Evolutionary conservation across 208 protist genomes (phyloP).

Genomic region (Crithidia expoeki): DNA sequence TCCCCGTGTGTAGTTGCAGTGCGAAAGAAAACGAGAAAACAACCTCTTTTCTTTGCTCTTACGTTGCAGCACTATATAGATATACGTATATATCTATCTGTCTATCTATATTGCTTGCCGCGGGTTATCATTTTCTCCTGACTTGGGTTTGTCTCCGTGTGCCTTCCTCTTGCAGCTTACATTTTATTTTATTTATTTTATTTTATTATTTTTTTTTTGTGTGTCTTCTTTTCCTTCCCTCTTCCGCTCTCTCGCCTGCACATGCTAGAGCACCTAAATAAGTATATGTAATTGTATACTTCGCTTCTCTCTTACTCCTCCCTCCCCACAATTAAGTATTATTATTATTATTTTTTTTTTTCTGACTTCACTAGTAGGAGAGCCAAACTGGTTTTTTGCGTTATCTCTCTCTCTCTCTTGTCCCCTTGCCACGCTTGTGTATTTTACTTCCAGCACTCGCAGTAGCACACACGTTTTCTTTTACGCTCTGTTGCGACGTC

Average conservation of each 20-base stretch:
- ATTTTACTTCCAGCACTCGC: too few species aligned
- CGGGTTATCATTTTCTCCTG: neutral
- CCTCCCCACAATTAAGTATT: too few species aligned
- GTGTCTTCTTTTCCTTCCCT: constrained; percentile 28
- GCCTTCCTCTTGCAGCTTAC: too few species aligned
- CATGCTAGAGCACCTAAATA: neutral
- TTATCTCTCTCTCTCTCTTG: neutral
- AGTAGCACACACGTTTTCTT: too few species aligned
- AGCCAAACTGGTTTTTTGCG: too few species aligned
- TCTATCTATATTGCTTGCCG: neutral
- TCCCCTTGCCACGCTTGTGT: neutral
- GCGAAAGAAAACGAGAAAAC: neutral
- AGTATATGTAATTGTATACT: neutral
- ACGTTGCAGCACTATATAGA: too few species aligned
- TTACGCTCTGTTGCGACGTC: too few species aligned
- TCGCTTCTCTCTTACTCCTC: neutral
- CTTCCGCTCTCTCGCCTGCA: neutral
- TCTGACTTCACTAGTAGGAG: too few species aligned
- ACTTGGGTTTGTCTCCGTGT: too few species aligned
- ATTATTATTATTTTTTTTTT: constrained; percentile 5
- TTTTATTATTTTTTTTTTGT: constrained; percentile 12
- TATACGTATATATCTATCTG: too few species aligned
- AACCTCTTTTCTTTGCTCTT: neutral
- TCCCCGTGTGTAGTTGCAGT: too few species aligned
- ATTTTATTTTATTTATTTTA: constrained; percentile 5